Evolutionary conservation across 2,329 filamentous ascomycete species (phyloP), one percentile per base, ranked within the genome.

Genomic region (Sarocladium kiliense): DNA sequence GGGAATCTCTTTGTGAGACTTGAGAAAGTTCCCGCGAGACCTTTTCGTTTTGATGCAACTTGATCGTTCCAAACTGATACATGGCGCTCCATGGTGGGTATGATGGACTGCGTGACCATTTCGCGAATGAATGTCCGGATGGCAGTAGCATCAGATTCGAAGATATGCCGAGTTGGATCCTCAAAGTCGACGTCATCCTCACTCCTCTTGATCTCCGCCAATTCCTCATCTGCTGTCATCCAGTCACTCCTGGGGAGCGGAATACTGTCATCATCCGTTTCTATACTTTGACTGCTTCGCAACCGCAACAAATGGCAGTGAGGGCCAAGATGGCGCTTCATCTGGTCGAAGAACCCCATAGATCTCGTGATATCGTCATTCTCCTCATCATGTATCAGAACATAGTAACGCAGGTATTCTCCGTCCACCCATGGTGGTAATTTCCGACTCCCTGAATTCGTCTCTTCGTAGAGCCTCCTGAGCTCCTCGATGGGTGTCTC

Each of bases 261-360:
- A 63, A 91, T 83, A 64, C 89, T 93, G 66, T 97, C 93, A 67
- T 97, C 92, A 68, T 97, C 94, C 1, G 91, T 92, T 59, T 92
- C 85, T 34, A 90, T 86, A 68, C 91, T 93, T 66, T 91, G 88
- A 36, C 85, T 88, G 64, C 90, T 95, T 62, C 93, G 83, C 53
- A 99, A 75, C 59, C 95, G 80, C 32, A 99, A 77, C 11, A 99
- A 78, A 71, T 99, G 94, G 67, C 94, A 99, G 71, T 99, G 92
- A 49, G 97, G 76, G 1, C 94, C 94, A 60, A 99, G 90, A 71
- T 97, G 91, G n/a, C 94, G 85, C 72, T 97, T 99, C 95, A 99
- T 99, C 70, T 97, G 91, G 63, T 99, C 94, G 70, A 96, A 99
- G 26, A 97, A 77, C 18, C 85, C 83, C 70, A 93, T 93, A 12